A percentile compares a stretch with the other conserved stretches of the same genome.
These are phyloP conservation scores for Penicillium malachiteum DNA, from an alignment of 495 filamentous ascomycete species.

Conservation along the genomic window DNA sequence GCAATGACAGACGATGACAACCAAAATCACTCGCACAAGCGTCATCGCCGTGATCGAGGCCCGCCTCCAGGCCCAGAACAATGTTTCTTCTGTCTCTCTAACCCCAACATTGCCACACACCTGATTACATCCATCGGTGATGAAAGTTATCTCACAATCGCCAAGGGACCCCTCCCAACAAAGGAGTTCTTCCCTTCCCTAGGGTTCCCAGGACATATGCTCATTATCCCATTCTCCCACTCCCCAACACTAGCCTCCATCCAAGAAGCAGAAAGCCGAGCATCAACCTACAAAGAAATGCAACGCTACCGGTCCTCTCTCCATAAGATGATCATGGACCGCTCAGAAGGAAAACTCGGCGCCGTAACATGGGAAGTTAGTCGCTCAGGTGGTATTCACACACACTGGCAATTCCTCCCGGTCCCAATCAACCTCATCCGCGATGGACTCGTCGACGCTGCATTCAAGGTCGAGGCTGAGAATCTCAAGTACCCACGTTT, in stretches of 20 bases:
- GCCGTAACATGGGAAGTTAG: conserved; percentile 90
- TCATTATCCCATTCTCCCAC: conserved; percentile 87
- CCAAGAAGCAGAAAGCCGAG: conserved; percentile 52
- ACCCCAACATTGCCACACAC: conserved; percentile 76
- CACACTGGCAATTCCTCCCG: conserved; percentile 94
- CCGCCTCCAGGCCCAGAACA: conserved; percentile 69
- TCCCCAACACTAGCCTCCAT: conserved; percentile 64
- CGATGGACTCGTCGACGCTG: conserved; percentile 73
- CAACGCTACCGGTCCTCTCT: conserved; percentile 67
- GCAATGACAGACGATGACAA: conserved; percentile 38
- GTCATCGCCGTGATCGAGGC: conserved; percentile 36
- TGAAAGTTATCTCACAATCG: conserved; percentile 82
- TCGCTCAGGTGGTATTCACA: conserved; percentile 72
- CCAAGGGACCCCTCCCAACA: conserved; percentile 84
- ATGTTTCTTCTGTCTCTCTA: conserved; percentile 95
- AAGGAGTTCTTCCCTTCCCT: conserved; percentile 64
- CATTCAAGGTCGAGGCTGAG: conserved; percentile 80
- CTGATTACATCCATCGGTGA: conserved; percentile 85
- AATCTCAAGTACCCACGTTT: conserved; percentile 66
- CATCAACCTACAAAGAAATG: conserved; percentile 72
- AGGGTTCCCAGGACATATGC: conserved; percentile 78
- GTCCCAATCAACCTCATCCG: conserved; percentile 61
- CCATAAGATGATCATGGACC: conserved; percentile 63
- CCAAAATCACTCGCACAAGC: conserved; percentile 48
- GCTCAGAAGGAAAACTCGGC: conserved; percentile 58